Percentiles rank a stretch among this genome's conserved stretches.
These are phyloP conservation scores for Leccinum imitatum DNA, from an alignment of 768 basidiomycete species.

Conservation along the genomic window DNA sequence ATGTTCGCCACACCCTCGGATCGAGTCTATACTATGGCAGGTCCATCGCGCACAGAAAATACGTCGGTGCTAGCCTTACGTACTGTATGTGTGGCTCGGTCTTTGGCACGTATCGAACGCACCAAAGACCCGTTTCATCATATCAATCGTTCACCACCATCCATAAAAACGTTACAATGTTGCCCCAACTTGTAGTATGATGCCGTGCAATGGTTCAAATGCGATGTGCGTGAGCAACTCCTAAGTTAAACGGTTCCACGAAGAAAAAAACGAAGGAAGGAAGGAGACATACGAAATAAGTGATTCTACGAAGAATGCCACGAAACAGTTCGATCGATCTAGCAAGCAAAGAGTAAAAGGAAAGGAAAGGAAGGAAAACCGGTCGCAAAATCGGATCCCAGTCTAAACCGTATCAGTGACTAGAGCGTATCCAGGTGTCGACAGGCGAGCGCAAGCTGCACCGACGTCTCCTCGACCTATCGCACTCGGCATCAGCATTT, in stretches of 20 bases:
- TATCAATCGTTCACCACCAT: neutral
- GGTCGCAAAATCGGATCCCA: no score
- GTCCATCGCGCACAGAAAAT: no score
- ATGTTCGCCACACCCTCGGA: slow-evolving; percentile 10
- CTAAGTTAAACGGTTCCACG: neutral
- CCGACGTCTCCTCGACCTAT: slow-evolving; percentile 25
- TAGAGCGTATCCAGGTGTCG: slow-evolving; percentile 9
- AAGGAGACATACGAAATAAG: neutral
- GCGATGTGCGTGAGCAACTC: neutral
- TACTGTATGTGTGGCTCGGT: no score
- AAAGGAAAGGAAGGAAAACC: neutral
- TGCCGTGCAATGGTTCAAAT: neutral
- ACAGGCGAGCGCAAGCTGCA: slow-evolving; percentile 24
- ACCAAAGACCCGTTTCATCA: no score
- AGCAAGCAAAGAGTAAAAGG: neutral
- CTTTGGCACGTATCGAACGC: no score
- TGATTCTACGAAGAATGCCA: neutral
- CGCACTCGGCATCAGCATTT: neutral
- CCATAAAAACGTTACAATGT: neutral
- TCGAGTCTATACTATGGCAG: no score
- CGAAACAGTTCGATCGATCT: neutral
- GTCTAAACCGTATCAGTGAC: neutral
- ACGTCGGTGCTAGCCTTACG: no score
- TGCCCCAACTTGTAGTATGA: neutral
- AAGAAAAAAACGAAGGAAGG: neutral